phyloP scores from a whole-genome alignment of 257 asterid species.

The Paraleonurus japonicus region DNA sequence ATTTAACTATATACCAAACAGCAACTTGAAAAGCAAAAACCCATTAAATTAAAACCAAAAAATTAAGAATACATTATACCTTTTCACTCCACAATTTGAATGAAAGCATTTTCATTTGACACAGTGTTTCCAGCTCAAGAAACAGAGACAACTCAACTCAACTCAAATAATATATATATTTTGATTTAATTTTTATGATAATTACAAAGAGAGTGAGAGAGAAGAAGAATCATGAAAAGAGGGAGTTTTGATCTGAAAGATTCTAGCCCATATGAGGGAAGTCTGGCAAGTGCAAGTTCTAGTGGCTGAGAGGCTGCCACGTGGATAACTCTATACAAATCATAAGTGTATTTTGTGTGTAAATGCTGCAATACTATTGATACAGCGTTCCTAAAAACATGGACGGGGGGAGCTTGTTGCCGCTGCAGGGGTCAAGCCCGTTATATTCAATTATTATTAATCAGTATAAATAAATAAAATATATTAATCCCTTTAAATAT shows the following conservation, averaged over 20 bases:
- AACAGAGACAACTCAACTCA: too few species aligned
- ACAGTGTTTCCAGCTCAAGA: background rate
- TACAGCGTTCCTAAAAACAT: background rate
- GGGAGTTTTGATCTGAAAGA: constrained; percentile 11
- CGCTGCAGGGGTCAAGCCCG: background rate
- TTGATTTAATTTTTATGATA: background rate
- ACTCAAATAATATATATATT: too few species aligned
- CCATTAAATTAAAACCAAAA: constrained; percentile 9
- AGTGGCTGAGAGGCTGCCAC: constrained; percentile 41
- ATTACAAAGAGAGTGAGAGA: background rate
- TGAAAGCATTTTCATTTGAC: constrained; percentile 14
- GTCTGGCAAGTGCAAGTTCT: constrained; percentile 20
- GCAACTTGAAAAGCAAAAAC: background rate
- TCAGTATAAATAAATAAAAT: too few species aligned
- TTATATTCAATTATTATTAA: too few species aligned
- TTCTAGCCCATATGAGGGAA: constrained; percentile 18
- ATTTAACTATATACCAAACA: background rate
- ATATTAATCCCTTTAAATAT: too few species aligned
- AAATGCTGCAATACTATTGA: background rate
- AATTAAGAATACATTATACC: constrained; percentile 26
- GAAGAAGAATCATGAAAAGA: constrained; percentile 5
- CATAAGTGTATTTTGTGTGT: background rate
- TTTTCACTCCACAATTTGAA: constrained; percentile 24
- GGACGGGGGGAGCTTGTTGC: background rate
- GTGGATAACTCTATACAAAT: constrained; percentile 29